Base-by-base conservation (phyloP, 1,284 basidiomycete genomes). In the Pseudozyma sp. region DNA sequence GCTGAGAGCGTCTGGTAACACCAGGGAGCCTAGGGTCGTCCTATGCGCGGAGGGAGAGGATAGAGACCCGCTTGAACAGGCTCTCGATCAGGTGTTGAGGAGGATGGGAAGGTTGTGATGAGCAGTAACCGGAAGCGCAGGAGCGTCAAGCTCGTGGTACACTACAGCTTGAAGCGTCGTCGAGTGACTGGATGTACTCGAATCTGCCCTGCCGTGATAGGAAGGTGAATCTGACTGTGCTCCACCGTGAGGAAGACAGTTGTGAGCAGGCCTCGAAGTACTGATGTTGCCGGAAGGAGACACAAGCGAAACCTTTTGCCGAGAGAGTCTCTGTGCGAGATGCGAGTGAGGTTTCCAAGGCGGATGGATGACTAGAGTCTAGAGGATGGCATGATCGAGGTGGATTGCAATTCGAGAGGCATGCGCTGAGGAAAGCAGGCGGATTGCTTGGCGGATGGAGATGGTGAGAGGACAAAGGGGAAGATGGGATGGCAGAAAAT, bases 361-460 rank as follows among this genome's bases (percentile, higher is more conserved):
- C 24, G 24, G 24, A 24, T 24, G 24, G 24, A 24, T 24, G 24
- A 24, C 24, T 24, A 24, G 24, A 24, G 24, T 24, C 24, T 24
- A 24, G 24, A 24, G 24, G 24, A 1, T 24, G 24, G 24, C 24
- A 55, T 47, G 45, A 57, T 56, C 35, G 57, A 46, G 34, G 43
- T 34, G 37, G 48, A 34, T 4, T 9, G 14, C 14, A 9, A 14
- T 37, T 52, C 14, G 50, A 19, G 17, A 14, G 47, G 17, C 10
- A 39, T 30, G 53, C 50, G 19, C 17, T 54, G 54, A 40, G 46
- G 42, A 31, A 31, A 16, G 50, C 13, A 19, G 30, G 14, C 16
- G 31, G 46, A 34, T n/a, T 3, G 47, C 17, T 46, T 43, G 57
- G 50, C 54, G 54, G 65, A 58, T 54, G 49, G 51, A 50, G 47